These are phyloP conservation scores for Scutellaria galericulata DNA, from an alignment of 257 asterid genomes.

Conservation along the genomic window DNA sequence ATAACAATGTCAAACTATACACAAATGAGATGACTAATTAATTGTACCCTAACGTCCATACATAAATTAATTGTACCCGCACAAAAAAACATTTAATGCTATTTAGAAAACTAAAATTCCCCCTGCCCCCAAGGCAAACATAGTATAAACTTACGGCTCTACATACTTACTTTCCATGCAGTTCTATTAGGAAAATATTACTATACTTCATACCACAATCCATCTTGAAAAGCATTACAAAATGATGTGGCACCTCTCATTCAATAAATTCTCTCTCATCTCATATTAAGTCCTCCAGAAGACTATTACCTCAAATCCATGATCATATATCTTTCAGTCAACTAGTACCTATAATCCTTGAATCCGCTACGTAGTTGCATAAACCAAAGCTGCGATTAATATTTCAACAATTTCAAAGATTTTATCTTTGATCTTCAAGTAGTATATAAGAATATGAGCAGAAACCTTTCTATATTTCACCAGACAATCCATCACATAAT, in stretches of 20 bases:
- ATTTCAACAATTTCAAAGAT: not conserved
- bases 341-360: not conserved
- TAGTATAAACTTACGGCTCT: not conserved
- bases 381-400: not conserved
- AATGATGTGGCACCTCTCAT: not conserved
- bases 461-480: no score
- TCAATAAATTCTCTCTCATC: not conserved
- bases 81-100: no score
- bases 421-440: conserved; percentile 8
- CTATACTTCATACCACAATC: not conserved
- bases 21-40: not conserved
- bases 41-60: not conserved
- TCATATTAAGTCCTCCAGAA: no score
- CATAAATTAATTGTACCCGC: not conserved
- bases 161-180: not conserved
- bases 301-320: not conserved
- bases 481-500: no score
- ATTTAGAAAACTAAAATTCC: no score
- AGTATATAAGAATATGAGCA: not conserved
- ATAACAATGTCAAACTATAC: not conserved
- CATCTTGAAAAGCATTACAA: not conserved
- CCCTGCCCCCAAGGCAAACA: no score
- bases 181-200: not conserved
- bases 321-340: not conserved
- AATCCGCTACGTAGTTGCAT: not conserved